Evolutionary conservation across 129 eudicot species (phyloP), one percentile per base, ranked within the genome.

Genomic region (Tanacetum coccineum): DNA sequence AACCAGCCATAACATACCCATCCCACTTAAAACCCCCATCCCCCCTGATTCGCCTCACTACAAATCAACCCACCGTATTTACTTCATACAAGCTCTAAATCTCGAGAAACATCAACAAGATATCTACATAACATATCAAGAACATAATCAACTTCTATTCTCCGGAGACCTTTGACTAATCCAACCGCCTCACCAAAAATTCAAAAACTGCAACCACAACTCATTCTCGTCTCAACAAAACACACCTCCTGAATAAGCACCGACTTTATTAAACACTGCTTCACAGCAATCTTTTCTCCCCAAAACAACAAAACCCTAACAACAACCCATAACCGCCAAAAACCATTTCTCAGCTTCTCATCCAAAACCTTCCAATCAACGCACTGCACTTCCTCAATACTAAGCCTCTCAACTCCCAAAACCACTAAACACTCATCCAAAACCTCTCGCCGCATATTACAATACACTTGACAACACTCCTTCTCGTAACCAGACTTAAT

Each of bases 331-430:
- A 13, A 91, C 46, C 9, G 87, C 90, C 12, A 72, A 70, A 68
- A 87, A 78, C 97, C 97, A 91, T 62, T 82, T 85, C 81, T 83
- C 88, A 87, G 80, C 55, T 87, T 91, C 18, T 85, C 90, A 71
- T 91, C 96, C 80, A 91, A 44, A 4, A 66, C 55, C 40, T 51
- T 77, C 97, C 97, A 91, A 55, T 91, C 97, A 13, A 87, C 81
- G 74, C 81, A 83, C 81, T 87, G 97, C 12, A 91, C 93, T 13
- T 91, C 97, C 81, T 91, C 97, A 55, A 91, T 91, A 58, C 97
- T 87, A 60, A 82, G 11, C 74, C 79, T 79, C 65, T 91, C 97
- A 45, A 85, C 86, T 26, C 89, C 93, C 2, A 91, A 80, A 61
- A 82, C 84, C n/a, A 71, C 61, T 81, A 91, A 66, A 70, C 91